Evolutionary conservation across 148 eudicot genomes (phyloP).

Genomic region (Mesembryanthemum crystallinum): DNA sequence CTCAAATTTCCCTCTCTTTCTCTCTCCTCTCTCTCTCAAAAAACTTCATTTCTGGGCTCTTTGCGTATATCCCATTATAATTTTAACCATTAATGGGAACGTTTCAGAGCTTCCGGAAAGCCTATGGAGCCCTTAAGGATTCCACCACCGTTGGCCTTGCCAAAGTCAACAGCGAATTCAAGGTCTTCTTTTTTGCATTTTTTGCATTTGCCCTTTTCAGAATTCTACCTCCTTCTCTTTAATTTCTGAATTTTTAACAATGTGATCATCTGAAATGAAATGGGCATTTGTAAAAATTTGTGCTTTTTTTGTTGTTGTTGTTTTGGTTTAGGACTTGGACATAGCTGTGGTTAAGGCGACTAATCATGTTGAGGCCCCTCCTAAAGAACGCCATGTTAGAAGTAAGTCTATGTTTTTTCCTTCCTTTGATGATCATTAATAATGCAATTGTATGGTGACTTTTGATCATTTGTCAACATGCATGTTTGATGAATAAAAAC

Average conservation of each 20-base stretch:
- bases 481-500: background rate
- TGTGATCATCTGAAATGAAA: background rate
- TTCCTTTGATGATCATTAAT: no score
- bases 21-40: background rate
- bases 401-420: slow-evolving; percentile 47
- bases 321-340: slow-evolving; percentile 69
- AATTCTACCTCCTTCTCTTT: background rate
- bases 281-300: slow-evolving; percentile 6
- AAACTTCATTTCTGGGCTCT: slow-evolving; percentile 18
- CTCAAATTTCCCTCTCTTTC: background rate
- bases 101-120: slow-evolving; percentile 80
- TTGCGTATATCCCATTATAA: slow-evolving; percentile 16
- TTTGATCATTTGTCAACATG: slow-evolving; percentile 4
- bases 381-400: slow-evolving; percentile 88
- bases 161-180: slow-evolving; percentile 94
- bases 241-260: background rate
- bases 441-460: no score
- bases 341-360: slow-evolving; percentile 96
- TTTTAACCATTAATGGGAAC: slow-evolving; percentile 47
- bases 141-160: slow-evolving; percentile 93
- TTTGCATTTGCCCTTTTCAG: background rate
- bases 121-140: slow-evolving; percentile 93
- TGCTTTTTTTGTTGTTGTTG: slow-evolving; percentile 6
- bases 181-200: slow-evolving; percentile 39
- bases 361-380: slow-evolving; percentile 85